Evolutionary conservation across 495 filamentous ascomycete genomes (phyloP).

Genomic region (Ascobolus immersus): DNA sequence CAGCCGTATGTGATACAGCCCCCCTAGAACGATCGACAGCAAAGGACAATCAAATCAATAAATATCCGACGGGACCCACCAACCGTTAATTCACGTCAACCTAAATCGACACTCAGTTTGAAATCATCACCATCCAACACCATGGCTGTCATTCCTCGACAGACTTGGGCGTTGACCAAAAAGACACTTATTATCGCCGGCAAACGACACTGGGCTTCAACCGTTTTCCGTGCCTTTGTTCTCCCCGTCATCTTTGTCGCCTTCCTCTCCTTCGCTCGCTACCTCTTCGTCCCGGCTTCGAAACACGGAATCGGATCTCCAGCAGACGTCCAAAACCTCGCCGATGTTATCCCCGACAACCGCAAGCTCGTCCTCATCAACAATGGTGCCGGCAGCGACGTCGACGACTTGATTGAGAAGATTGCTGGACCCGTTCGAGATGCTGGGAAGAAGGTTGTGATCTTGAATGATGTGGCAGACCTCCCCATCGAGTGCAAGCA

Average conservation of each 20-base stretch:
- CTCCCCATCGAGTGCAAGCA: constrained; percentile 37
- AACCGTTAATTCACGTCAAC: no score
- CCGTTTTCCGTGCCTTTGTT: constrained; percentile 40
- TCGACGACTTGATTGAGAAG: constrained; percentile 40
- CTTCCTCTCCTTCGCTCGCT: constrained; percentile 41
- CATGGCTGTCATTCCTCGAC: constrained; percentile 31
- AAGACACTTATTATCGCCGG: constrained; percentile 54
- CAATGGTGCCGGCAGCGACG: constrained; percentile 45
- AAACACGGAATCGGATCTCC: constrained; percentile 38
- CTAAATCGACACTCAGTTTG: no score
- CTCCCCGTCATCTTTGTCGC: constrained; percentile 43
- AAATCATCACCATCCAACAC: no score
- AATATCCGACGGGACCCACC: no score
- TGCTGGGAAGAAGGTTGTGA: constrained; percentile 29
- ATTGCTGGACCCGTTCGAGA: constrained; percentile 26
- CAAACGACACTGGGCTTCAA: constrained; percentile 34
- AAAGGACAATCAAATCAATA: no score
- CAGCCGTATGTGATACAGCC: no score
- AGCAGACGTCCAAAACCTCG: constrained; percentile 31
- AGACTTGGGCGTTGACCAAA: constrained; percentile 42
- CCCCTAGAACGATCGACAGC: no score
- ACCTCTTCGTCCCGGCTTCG: constrained; percentile 41
- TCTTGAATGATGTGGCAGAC: constrained; percentile 26
- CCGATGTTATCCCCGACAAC: constrained; percentile 29
- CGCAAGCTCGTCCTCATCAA: constrained; percentile 58